phyloP scores from a whole-genome alignment of 2,329 filamentous ascomycete genomes.

The Ophioceras dolichostomum region DNA sequence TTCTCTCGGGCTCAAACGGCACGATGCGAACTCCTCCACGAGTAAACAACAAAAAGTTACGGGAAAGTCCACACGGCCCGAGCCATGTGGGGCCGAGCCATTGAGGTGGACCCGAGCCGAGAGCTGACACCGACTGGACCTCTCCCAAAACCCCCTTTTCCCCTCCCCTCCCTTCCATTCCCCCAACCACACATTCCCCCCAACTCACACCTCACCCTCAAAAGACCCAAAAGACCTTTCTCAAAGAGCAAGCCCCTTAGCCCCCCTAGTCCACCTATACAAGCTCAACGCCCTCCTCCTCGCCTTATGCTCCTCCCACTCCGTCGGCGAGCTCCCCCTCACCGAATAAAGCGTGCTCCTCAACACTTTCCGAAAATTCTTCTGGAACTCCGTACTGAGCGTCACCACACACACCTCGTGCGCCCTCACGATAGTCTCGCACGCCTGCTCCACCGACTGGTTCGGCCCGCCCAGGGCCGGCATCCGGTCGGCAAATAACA shows the following conservation, averaged over 20 bases:
- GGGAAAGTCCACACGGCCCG: no score
- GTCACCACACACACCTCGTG: conserved; percentile 39
- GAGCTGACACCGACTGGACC: no score
- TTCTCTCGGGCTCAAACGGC: no score
- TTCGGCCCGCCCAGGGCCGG: conserved; percentile 28
- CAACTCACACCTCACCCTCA: no score
- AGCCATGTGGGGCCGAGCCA: no score
- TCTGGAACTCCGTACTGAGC: conserved; percentile 35
- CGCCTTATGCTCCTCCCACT: conserved; percentile 29
- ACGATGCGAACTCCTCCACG: no score
- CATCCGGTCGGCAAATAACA: conserved; percentile 36
- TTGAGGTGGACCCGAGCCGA: no score
- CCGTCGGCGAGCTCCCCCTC: conserved; percentile 23
- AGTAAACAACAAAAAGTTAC: no score
- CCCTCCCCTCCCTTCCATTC: no score
- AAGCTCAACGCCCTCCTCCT: conserved; percentile 36
- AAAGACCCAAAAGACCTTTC: no score
- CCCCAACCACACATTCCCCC: no score
- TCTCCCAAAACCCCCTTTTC: no score
- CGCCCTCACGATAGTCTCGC: conserved; percentile 35
- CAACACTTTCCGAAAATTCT: conserved; percentile 42
- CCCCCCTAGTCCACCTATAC: conserved; percentile 35
- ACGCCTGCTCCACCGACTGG: conserved; percentile 31
- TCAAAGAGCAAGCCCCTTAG: conserved; percentile 20
- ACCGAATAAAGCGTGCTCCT: conserved; percentile 33